Conservation (phyloP, 306 rosid species). For the Acacia melanoxylon region DNA sequence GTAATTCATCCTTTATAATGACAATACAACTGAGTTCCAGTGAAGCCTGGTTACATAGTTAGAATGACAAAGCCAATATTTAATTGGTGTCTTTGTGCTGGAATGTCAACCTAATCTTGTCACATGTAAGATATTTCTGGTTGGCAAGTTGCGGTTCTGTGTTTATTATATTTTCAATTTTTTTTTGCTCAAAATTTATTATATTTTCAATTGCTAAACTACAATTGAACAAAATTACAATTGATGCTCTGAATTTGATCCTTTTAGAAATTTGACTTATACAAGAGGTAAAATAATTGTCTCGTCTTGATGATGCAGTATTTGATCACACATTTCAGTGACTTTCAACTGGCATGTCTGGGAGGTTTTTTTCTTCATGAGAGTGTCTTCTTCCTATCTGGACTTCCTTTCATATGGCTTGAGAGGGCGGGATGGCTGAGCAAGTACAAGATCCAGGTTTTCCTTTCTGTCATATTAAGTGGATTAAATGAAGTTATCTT, state of each 20-base stretch:
- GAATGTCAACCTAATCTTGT: too few relatives aligned
- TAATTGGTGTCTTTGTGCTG: too few relatives aligned
- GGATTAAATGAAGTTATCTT: neutral
- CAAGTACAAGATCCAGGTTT: constrained; percentile 97
- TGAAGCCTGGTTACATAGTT: neutral
- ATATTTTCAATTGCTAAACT: neutral
- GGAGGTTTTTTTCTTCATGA: constrained; percentile 91
- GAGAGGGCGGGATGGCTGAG: constrained; percentile 96
- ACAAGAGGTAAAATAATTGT: neutral
- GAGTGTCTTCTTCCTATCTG: constrained; percentile 85
- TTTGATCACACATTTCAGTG: constrained; percentile 80
- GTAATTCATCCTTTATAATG: neutral
- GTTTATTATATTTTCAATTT: neutral
- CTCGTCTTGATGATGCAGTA: constrained; percentile 49
- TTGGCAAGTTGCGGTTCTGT: neutral
- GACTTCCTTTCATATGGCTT: constrained; percentile 86
- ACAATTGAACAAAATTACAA: neutral
- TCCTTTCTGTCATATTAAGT: neutral
- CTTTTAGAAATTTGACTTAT: neutral
- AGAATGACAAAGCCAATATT: neutral
- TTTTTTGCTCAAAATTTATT: too few relatives aligned
- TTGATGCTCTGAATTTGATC: constrained; percentile 10
- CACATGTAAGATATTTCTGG: neutral
- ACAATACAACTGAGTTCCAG: neutral
- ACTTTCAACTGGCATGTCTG: constrained; percentile 83